Percentiles rank a stretch among this genome's conserved stretches.
Evolutionary conservation across 2,329 filamentous ascomycete genomes (phyloP).

Genomic region (Beauveria bassiana): DNA sequence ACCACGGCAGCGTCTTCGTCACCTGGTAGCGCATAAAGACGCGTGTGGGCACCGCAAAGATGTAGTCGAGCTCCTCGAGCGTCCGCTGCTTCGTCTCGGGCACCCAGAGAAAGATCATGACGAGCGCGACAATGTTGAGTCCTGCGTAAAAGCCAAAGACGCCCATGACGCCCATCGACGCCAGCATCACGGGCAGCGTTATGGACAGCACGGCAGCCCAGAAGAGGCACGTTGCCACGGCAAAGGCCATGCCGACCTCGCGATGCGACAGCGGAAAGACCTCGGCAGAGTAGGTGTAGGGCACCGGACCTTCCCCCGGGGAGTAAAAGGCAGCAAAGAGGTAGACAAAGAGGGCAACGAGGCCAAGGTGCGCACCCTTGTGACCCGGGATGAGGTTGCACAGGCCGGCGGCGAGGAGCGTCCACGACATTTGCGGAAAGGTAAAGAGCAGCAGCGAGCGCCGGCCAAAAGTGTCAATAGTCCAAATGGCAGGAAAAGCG

Average conservation of each 20-base stretch:
- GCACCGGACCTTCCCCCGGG: constrained; percentile 55
- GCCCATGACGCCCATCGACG: constrained; percentile 34
- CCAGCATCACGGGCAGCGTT: constrained; percentile 52
- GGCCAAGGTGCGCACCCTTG: constrained; percentile 27
- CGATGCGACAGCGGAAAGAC: constrained; percentile 64
- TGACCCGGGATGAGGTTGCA: constrained; percentile 42
- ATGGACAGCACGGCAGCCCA: constrained; percentile 55
- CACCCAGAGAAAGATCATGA: constrained; percentile 49
- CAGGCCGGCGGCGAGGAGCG: constrained; percentile 33
- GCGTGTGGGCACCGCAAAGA: constrained; percentile 52
- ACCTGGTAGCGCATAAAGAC: constrained; percentile 51
- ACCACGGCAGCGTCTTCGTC: constrained; percentile 50
- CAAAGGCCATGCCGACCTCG: constrained; percentile 64
- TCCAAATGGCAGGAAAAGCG: constrained; percentile 50
- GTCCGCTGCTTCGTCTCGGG: constrained; percentile 53
- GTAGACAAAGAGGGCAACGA: constrained; percentile 50
- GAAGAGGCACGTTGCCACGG: constrained; percentile 57
- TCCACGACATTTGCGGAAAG: constrained; percentile 36
- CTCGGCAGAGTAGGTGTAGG: constrained; percentile 61
- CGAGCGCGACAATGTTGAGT: constrained; percentile 46
- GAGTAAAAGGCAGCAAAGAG: constrained; percentile 46
- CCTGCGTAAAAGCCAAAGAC: constrained; percentile 48
- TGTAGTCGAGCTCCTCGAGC: constrained; percentile 50
- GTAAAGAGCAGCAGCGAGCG: constrained; percentile 39
- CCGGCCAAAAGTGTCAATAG: constrained; percentile 50